Evolutionary conservation across 2,329 filamentous ascomycete species (phyloP).

Genomic region (Penicillium hesseltinei): DNA sequence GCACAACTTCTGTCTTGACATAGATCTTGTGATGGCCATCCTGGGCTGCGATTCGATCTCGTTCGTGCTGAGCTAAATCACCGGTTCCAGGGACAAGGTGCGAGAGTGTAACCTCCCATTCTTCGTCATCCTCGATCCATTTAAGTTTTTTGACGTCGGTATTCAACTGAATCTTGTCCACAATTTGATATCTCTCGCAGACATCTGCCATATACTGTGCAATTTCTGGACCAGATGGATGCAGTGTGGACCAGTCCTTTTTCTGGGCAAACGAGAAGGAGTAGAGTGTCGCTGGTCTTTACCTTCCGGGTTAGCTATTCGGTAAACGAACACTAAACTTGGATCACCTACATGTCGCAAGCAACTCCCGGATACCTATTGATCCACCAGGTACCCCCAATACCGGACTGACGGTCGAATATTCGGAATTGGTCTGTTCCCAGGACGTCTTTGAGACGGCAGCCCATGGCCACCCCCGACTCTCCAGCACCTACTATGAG

Average conservation of each 20-base stretch:
- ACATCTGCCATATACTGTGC: slow-evolving; percentile 53
- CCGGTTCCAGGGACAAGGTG: slow-evolving; percentile 54
- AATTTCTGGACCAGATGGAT: slow-evolving; percentile 52
- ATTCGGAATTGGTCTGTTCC: slow-evolving; percentile 59
- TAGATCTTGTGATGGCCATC: slow-evolving; percentile 51
- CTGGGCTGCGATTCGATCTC: slow-evolving; percentile 43
- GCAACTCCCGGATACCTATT: slow-evolving; percentile 61
- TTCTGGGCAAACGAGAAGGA: slow-evolving; percentile 58
- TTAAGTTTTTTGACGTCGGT: slow-evolving; percentile 54
- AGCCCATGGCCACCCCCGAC: slow-evolving; percentile 62
- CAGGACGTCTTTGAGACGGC: slow-evolving; percentile 57
- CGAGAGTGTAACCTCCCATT: slow-evolving; percentile 56
- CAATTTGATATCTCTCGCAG: slow-evolving; percentile 52
- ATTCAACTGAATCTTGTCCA: slow-evolving; percentile 59
- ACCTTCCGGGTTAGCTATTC: not conserved
- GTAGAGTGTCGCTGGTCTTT: slow-evolving; percentile 55
- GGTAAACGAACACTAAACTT: not conserved
- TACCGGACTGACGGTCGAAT: slow-evolving; percentile 57
- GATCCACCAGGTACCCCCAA: slow-evolving; percentile 65
- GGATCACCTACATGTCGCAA: slow-evolving; percentile 51
- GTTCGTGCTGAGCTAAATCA: slow-evolving; percentile 52
- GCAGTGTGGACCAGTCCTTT: slow-evolving; percentile 50
- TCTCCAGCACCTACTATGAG: slow-evolving; percentile 62
- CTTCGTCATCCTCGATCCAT: slow-evolving; percentile 54
- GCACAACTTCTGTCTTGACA: slow-evolving; percentile 51